Evolutionary conservation across 2,329 filamentous ascomycete genomes (phyloP).

Genomic region (Podosphaera aphanis): DNA sequence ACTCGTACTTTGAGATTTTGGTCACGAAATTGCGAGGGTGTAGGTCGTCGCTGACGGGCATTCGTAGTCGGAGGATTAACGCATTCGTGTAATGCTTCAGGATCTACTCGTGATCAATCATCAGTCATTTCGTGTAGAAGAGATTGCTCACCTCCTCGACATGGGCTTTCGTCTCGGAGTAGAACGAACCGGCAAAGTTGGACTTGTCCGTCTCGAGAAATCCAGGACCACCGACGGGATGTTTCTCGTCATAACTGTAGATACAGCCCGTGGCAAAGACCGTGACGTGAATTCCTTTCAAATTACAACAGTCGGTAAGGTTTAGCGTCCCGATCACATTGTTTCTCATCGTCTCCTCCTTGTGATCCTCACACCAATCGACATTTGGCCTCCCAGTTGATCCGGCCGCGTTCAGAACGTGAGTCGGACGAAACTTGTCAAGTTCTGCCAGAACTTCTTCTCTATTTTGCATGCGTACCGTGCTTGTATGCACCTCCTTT

Average conservation of each 20-base stretch:
- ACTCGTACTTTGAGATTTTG: conserved; percentile 41
- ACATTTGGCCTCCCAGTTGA: conserved; percentile 44
- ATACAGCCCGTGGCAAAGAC: conserved; percentile 46
- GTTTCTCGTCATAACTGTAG: conserved; percentile 37
- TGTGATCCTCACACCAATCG: conserved; percentile 50
- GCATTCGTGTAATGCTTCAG: conserved; percentile 37
- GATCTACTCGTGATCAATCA: conserved; percentile 20
- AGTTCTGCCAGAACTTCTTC: conserved; percentile 32
- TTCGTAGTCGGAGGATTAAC: conserved; percentile 41
- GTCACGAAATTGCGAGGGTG: conserved; percentile 44
- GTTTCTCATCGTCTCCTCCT: conserved; percentile 40
- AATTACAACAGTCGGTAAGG: conserved; percentile 35
- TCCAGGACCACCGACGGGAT: conserved; percentile 34
- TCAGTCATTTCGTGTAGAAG: not conserved
- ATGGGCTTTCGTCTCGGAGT: conserved; percentile 41
- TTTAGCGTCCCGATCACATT: conserved; percentile 44
- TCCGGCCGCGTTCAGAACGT: conserved; percentile 42
- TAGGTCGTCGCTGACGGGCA: conserved; percentile 46
- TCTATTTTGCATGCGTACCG: conserved; percentile 40
- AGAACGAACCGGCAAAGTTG: conserved; percentile 45
- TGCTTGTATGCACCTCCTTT: conserved; percentile 36
- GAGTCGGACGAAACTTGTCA: conserved; percentile 35
- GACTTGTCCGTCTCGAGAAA: conserved; percentile 37
- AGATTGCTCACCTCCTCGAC: conserved; percentile 31
- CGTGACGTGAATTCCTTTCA: conserved; percentile 35